phyloP scores from a whole-genome alignment of 306 rosid genomes.

The Dalbergia cultrata region DNA sequence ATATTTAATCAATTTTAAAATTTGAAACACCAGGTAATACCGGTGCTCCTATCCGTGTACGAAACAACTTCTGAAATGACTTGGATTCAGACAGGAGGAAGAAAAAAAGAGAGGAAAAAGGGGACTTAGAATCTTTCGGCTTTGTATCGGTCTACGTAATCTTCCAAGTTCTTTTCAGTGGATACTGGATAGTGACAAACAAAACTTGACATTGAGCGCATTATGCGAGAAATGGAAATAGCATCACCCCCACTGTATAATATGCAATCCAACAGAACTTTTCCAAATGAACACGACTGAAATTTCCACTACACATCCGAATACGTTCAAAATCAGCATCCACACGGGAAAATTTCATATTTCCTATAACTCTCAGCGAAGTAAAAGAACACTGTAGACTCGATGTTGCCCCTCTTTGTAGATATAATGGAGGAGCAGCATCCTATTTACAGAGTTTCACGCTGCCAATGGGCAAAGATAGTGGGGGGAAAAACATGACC shows the following conservation, averaged over 20 bases:
- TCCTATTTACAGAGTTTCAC: constrained; percentile 74
- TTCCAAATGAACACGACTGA: background rate
- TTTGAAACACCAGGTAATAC: too few relatives aligned
- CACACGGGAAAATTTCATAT: constrained; percentile 43
- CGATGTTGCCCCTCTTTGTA: constrained; percentile 56
- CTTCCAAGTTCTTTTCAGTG: too few relatives aligned
- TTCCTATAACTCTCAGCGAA: constrained; percentile 39
- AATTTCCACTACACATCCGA: constrained; percentile 42
- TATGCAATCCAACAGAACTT: constrained; percentile 11
- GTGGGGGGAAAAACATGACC: constrained; percentile 49
- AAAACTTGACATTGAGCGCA: too few relatives aligned
- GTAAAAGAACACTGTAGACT: constrained; percentile 50
- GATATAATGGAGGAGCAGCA: constrained; percentile 56
- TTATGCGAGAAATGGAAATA: background rate
- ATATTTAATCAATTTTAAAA: too few relatives aligned
- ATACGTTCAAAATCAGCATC: constrained; percentile 42
- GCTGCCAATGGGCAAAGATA: constrained; percentile 62
- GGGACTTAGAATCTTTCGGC: too few relatives aligned
- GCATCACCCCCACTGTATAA: background rate
- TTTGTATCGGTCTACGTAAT: too few relatives aligned
- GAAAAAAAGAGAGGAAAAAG: too few relatives aligned
- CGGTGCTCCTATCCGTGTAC: too few relatives aligned
- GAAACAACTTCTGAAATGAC: too few relatives aligned
- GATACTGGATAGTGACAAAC: too few relatives aligned
- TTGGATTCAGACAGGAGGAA: too few relatives aligned